Base-by-base conservation (phyloP, 1,284 basidiomycete genomes). In the Cutaneotrichosporon cavernicola region DNA sequence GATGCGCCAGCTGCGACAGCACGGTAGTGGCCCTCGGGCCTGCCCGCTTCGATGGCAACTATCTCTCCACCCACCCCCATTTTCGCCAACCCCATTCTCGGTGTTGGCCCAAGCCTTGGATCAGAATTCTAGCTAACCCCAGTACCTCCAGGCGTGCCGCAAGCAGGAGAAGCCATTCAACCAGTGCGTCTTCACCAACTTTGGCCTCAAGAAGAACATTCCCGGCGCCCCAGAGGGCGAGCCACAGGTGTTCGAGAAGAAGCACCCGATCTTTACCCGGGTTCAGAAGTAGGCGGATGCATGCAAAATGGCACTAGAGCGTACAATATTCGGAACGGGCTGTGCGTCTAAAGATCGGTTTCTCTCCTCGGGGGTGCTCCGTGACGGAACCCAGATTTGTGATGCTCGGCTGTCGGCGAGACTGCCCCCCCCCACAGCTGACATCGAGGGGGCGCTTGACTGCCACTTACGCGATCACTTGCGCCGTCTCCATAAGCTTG, bases 131-230 rank as follows among this genome's bases (percentile, higher is more conserved):
- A 26, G 31, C 58, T 59, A 30, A 60, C 58, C 34, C 7, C 58
- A 60, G 93, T 89, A 96, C 82, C 94, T 92, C 79, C 90, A 90
- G 78, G 86, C 85, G 52, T 99, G 97, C 81, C 89, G 96, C 72
- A 90, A 92, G 81, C 88, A 88, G 31, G 97, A 99, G 81, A 88
- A 89, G 70, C 82, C 87, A 63, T 85, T 99, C 62, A 99, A 99
- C 85, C 84, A 89, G 70, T 99, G 97, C 83, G 92, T 98, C 83
- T 96, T 97, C 75, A 90, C 96, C 81, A 98, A 97, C 81, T 86
- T 99, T 70, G 92, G 92, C 73, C 85, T 98, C 62, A 87, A 85
- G 61, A 99, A 99, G 84, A 89, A 86, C 63, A 97, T 99, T 70
- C 96, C 97, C 38, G 95, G 94, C 22, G 84, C 92, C 59, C 91